Percentiles rank a stretch among this genome's conserved stretches.
Evolutionary conservation across 441 rosid genomes (phyloP).

Genomic region (Erysimum pusillum): DNA sequence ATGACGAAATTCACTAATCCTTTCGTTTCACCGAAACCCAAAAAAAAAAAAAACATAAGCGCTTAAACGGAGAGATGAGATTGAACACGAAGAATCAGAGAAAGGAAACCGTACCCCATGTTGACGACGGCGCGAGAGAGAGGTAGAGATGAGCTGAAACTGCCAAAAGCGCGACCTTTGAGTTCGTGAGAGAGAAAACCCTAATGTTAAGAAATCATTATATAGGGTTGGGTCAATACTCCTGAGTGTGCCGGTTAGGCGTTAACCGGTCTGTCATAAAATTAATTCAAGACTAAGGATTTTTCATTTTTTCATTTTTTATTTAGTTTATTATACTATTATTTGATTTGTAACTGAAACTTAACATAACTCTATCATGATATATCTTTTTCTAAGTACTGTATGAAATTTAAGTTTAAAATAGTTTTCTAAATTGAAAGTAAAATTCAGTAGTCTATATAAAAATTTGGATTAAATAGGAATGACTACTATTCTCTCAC

Average conservation of each 20-base stretch:
- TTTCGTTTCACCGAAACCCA: not conserved
- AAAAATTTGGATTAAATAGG: not conserved
- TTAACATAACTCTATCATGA: too few relatives aligned
- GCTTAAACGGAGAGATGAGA: constrained; percentile 2
- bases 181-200: constrained; percentile 30
- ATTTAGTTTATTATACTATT: too few relatives aligned
- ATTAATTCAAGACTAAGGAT: not conserved
- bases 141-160: constrained; percentile 36
- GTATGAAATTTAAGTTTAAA: too few relatives aligned
- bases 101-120: constrained; percentile 43
- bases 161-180: constrained; percentile 18
- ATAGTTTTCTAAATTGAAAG: too few relatives aligned
- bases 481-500: constrained; percentile 4
- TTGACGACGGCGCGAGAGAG: constrained; percentile 41
- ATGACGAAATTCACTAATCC: constrained; percentile 12
- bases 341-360: too few relatives aligned
- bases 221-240: constrained; percentile 5
- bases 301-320: too few relatives aligned
- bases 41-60: not conserved
- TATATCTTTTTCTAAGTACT: too few relatives aligned
- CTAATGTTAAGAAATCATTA: constrained; percentile 4
- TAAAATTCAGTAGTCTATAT: too few relatives aligned
- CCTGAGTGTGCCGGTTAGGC: not conserved
- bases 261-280: constrained; percentile 15
- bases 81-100: not conserved